phyloP scores from a whole-genome alignment of 1,139 yeast species.

The Zygoascus sp. region DNA sequence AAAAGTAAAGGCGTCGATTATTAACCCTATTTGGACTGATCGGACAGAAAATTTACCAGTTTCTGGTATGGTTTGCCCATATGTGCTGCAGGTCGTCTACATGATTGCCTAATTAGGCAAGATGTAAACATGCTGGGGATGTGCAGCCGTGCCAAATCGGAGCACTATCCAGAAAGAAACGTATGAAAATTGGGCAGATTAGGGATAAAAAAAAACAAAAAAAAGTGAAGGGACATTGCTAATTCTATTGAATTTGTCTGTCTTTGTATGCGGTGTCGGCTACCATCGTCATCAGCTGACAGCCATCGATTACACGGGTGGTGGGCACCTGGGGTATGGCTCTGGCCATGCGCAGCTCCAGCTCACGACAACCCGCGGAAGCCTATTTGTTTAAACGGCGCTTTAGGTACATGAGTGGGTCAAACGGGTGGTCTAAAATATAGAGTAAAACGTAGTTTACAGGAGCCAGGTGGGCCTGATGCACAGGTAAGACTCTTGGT shows the following conservation, averaged over 20 bases:
- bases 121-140: conserved; percentile 8
- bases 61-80: background rate
- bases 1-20: background rate
- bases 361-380: too few relatives aligned
- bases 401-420: too few relatives aligned
- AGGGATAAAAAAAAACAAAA: background rate
- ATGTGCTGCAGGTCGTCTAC: background rate
- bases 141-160: conserved; percentile 1
- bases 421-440: too few relatives aligned
- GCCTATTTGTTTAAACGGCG: too few relatives aligned
- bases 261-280: too few relatives aligned
- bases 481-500: background rate
- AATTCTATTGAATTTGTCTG: too few relatives aligned
- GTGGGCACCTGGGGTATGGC: too few relatives aligned
- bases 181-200: conserved; percentile 1
- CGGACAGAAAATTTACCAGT: background rate
- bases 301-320: too few relatives aligned
- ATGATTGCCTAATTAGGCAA: conserved; percentile 9
- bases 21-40: background rate
- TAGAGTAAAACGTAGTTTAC: too few relatives aligned
- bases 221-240: background rate
- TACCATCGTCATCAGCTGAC: too few relatives aligned
- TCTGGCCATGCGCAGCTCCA: too few relatives aligned
- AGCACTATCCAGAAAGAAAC: background rate
- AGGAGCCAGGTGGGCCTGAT: background rate